phyloP scores from a whole-genome alignment of 2,329 filamentous ascomycete species.

The Beauveria rudraprayagi region DNA sequence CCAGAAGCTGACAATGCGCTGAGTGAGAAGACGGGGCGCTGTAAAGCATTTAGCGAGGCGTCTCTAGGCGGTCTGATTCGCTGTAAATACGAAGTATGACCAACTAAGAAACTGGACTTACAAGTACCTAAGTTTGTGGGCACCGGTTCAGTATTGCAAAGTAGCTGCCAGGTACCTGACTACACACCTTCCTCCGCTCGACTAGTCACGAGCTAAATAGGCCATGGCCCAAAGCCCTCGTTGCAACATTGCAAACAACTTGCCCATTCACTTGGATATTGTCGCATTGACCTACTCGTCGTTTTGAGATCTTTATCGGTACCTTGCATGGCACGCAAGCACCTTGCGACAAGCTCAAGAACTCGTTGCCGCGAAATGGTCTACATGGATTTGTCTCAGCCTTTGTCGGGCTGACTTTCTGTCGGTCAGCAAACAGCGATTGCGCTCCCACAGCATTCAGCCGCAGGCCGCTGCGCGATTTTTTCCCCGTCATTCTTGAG shows the following conservation, averaged over 20 bases:
- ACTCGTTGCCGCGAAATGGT: background rate
- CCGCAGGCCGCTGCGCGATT: background rate
- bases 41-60: no score
- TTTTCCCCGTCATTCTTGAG: background rate
- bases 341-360: background rate
- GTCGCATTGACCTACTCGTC: background rate
- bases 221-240: background rate
- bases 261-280: background rate
- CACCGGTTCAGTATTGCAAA: no score
- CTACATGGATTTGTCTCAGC: background rate
- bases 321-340: conserved; percentile 7
- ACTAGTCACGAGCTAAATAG: no score
- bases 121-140: no score
- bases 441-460: background rate
- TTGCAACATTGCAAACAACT: background rate
- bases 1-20: no score
- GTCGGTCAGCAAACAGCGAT: conserved; percentile 5
- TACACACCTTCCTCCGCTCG: no score
- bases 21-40: no score
- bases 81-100: no score
- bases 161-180: no score
- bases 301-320: conserved; percentile 2
- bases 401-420: background rate
- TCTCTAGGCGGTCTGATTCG: no score
- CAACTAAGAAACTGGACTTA: no score